phyloP scores from a whole-genome alignment of 768 basidiomycete species.

The Hygrophoropsis aurantiaca region DNA sequence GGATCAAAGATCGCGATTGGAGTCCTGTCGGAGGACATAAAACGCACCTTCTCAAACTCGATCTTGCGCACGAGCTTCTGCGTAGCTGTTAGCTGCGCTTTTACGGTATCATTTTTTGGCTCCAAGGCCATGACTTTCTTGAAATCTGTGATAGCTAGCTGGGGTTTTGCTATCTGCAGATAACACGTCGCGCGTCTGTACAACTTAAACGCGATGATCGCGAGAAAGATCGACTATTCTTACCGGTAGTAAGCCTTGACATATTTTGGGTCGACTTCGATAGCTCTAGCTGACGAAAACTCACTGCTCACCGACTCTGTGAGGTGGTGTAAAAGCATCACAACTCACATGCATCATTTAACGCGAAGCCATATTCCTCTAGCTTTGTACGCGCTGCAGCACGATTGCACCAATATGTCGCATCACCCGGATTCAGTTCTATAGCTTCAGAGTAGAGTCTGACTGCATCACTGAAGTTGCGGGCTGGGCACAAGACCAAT shows the following conservation, averaged over 20 bases:
- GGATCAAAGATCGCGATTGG: conserved; percentile 5
- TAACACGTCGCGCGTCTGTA: conserved; percentile 84
- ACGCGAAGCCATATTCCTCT: conserved; percentile 92
- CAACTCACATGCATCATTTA: conserved; percentile 79
- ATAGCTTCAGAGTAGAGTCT: conserved; percentile 83
- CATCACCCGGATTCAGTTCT: conserved; percentile 81
- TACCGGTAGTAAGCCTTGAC: conserved; percentile 88
- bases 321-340: conserved; percentile 1
- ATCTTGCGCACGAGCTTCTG: conserved; percentile 88
- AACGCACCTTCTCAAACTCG: conserved; percentile 84
- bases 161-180: conserved; percentile 86
- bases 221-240: no score
- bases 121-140: conserved; percentile 82
- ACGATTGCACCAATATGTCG: conserved; percentile 93
- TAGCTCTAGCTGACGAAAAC: conserved; percentile 64
- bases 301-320: conserved; percentile 4
- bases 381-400: conserved; percentile 91
- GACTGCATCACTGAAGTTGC: conserved; percentile 77
- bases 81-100: conserved; percentile 79
- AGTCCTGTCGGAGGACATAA: not conserved
- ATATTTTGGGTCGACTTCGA: conserved; percentile 85
- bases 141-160: conserved; percentile 84
- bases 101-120: conserved; percentile 80
- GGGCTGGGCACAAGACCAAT: conserved; percentile 42
- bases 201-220: not conserved